A percentile compares a stretch with the other conserved stretches of the same genome.
These are phyloP conservation scores for Pseudopyrenochaeta lycopersici DNA, from an alignment of 2,329 filamentous ascomycete genomes.

Conservation along the genomic window DNA sequence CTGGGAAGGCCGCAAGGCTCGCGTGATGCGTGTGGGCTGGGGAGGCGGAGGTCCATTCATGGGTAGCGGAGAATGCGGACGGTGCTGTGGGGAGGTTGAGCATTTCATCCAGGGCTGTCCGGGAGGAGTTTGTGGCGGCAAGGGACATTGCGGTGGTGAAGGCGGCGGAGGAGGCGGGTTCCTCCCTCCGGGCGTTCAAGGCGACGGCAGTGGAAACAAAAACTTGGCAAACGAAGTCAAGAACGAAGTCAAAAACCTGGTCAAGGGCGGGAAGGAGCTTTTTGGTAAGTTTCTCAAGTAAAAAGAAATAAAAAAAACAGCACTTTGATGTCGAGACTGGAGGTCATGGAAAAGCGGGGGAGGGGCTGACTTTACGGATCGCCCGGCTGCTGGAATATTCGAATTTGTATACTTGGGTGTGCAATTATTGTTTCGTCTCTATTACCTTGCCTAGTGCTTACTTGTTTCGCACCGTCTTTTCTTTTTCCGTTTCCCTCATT, in stretches of 20 bases:
- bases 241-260: constrained; percentile 24
- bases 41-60: constrained; percentile 51
- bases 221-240: constrained; percentile 16
- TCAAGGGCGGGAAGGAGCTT: constrained; percentile 33
- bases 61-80: constrained; percentile 51
- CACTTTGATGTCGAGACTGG: too few relatives aligned
- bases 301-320: neutral
- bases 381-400: too few relatives aligned
- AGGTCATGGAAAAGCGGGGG: neutral
- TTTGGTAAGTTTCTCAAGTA: constrained; percentile 41
- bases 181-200: constrained; percentile 23
- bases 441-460: too few relatives aligned
- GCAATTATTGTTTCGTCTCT: too few relatives aligned
- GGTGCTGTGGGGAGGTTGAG: constrained; percentile 42
- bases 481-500: neutral
- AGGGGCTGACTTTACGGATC: too few relatives aligned
- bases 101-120: constrained; percentile 43
- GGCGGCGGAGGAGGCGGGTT: constrained; percentile 23
- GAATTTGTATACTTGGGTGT: too few relatives aligned
- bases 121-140: constrained; percentile 34
- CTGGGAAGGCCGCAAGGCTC: constrained; percentile 55
- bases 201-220: neutral
- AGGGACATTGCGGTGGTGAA: constrained; percentile 30
- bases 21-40: constrained; percentile 55
- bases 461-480: too few relatives aligned